A percentile compares a stretch with the other conserved stretches of the same genome.
Evolutionary conservation across 495 filamentous ascomycete species (phyloP).

Genomic region (Coniosporium apollinis): DNA sequence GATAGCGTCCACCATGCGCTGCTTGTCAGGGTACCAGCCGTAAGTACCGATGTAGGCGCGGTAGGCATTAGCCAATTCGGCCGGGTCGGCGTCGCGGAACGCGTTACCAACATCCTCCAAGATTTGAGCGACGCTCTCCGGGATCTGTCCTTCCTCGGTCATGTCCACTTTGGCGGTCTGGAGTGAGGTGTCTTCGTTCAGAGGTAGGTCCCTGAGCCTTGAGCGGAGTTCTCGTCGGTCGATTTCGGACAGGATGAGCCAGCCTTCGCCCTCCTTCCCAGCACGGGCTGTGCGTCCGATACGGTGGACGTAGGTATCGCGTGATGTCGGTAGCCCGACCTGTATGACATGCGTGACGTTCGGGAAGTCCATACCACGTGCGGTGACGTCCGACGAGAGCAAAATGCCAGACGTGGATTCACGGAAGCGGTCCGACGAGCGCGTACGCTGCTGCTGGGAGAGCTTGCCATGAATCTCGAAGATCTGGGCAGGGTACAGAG

Average conservation of each 20-base stretch:
- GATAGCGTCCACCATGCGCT: constrained; percentile 32
- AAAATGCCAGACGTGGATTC: constrained; percentile 47
- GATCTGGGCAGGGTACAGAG: constrained; percentile 32
- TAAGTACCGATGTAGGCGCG: constrained; percentile 30
- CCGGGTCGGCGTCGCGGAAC: constrained; percentile 22
- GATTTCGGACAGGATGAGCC: constrained; percentile 45
- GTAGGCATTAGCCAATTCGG: constrained; percentile 38
- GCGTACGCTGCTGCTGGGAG: constrained; percentile 47
- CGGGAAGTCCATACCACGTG: constrained; percentile 94
- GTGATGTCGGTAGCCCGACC: constrained; percentile 49
- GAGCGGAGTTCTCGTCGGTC: constrained; percentile 35
- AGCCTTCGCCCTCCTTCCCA: constrained; percentile 64
- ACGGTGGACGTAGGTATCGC: constrained; percentile 79
- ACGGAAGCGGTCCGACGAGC: constrained; percentile 55
- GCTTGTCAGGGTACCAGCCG: constrained; percentile 17
- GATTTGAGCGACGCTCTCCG: constrained; percentile 20
- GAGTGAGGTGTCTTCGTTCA: constrained; percentile 41
- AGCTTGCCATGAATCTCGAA: constrained; percentile 69
- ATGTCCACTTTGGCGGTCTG: constrained; percentile 36
- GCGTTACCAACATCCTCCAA: constrained; percentile 24
- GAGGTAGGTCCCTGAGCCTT: constrained; percentile 45
- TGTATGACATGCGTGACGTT: constrained; percentile 85
- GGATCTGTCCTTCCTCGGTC: constrained; percentile 24
- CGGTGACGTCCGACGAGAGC: constrained; percentile 85
- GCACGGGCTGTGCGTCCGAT: constrained; percentile 60